Evolutionary conservation across 2,329 filamentous ascomycete species (phyloP).

Genomic region (Pseudogymnoascus sp.): DNA sequence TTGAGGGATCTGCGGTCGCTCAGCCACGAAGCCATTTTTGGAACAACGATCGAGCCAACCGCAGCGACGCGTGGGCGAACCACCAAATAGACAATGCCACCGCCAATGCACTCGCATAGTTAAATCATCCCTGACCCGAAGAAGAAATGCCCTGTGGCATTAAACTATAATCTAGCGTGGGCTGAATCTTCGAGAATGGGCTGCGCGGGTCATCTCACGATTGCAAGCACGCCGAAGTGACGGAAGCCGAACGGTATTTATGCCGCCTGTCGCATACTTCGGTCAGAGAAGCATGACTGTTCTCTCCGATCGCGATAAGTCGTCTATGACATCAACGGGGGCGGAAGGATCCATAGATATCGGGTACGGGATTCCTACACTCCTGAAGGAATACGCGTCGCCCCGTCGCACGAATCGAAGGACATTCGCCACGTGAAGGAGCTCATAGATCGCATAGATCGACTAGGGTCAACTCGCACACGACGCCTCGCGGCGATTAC

Average conservation of each 20-base stretch:
- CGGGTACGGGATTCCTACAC: background rate
- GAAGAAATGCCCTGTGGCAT: background rate
- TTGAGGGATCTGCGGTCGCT: background rate
- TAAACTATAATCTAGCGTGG: background rate
- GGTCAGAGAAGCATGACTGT: too few species aligned
- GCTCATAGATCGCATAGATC: background rate
- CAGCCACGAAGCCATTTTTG: conserved; percentile 8
- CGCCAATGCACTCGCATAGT: background rate
- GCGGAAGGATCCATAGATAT: background rate
- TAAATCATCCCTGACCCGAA: background rate
- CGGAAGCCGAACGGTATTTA: too few species aligned
- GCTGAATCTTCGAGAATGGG: background rate
- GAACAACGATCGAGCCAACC: background rate
- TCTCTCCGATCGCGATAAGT: background rate
- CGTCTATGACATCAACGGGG: too few species aligned
- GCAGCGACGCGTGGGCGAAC: background rate
- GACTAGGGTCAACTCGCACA: background rate
- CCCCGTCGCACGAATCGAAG: background rate
- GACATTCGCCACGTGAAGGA: background rate
- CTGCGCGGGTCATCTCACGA: background rate
- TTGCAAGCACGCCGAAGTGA: background rate
- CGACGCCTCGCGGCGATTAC: background rate
- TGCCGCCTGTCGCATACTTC: too few species aligned
- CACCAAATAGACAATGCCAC: background rate
- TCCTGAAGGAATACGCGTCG: background rate